A percentile compares a stretch with the other conserved stretches of the same genome.
These are phyloP conservation scores for Erodium moschatum DNA, from an alignment of 441 rosid species.

Conservation along the genomic window DNA sequence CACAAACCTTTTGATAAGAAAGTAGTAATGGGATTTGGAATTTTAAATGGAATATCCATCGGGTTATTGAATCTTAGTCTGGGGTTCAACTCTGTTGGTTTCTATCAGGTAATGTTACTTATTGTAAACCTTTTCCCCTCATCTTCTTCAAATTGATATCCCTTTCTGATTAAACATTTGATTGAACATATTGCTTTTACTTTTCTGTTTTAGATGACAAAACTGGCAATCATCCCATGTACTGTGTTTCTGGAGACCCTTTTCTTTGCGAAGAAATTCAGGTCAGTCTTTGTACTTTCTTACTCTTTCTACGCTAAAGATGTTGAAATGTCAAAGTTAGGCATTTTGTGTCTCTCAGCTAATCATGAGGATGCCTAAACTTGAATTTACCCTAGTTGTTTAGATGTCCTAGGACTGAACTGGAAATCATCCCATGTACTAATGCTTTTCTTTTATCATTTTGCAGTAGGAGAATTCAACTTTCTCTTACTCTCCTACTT, in stretches of 20 bases:
- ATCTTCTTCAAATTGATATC: not conserved
- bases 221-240: conserved; percentile 93
- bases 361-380: not conserved
- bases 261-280: conserved; percentile 81
- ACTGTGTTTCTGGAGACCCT: conserved; percentile 83
- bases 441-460: not conserved
- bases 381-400: not conserved
- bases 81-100: conserved; percentile 98
- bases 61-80: conserved; percentile 93
- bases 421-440: not conserved
- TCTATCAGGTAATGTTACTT: conserved; percentile 69
- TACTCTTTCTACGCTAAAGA: not conserved
- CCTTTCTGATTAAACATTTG: conserved; percentile 13
- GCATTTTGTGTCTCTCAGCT: not conserved
- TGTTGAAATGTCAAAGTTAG: not conserved
- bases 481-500: conserved; percentile 55
- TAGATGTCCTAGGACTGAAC: not conserved
- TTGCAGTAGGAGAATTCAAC: conserved; percentile 73
- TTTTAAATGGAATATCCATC: conserved; percentile 87
- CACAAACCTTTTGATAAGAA: conserved; percentile 98
- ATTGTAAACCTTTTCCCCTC: not conserved
- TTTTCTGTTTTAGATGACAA: conserved; percentile 60
- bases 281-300: conserved; percentile 29
- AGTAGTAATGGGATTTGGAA: conserved; percentile 99
- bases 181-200: not conserved